A percentile compares a stretch with the other conserved stretches of the same genome.
Conservation (phyloP, 371 early-diverging fungal genomes). For the Syncephalastrum monosporum region DNA sequence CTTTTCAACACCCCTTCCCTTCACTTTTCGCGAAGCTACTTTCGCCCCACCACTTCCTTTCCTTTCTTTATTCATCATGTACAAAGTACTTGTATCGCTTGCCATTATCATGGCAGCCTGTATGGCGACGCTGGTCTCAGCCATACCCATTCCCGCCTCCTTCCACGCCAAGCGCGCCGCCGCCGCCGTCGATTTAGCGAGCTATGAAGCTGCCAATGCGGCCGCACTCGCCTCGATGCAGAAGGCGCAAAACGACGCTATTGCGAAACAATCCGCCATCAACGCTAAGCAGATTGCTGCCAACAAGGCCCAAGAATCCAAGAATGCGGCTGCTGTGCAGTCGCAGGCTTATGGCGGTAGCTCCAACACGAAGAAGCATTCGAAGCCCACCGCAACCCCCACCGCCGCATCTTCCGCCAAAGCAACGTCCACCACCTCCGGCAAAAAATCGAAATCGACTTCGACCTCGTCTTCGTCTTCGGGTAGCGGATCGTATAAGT, state of each 20-base stretch:
- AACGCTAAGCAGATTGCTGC: too few relatives aligned
- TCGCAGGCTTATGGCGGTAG: too few relatives aligned
- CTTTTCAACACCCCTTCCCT: slow-evolving; percentile 3
- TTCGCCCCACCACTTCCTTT: slow-evolving; percentile 10
- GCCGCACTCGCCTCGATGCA: neutral
- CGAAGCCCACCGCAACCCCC: slow-evolving; percentile 10
- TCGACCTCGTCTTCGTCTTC: neutral
- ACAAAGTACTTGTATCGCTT: slow-evolving; percentile 8
- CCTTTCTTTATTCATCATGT: slow-evolving; percentile 9
- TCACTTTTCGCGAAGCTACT: slow-evolving; percentile 2
- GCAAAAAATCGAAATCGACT: slow-evolving; percentile 2
- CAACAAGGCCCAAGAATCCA: neutral
- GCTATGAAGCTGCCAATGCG: neutral
- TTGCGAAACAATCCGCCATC: too few relatives aligned
- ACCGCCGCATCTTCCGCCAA: slow-evolving; percentile 9
- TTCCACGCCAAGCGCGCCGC: slow-evolving; percentile 4
- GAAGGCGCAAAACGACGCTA: too few relatives aligned
- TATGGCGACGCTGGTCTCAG: slow-evolving; percentile 16
- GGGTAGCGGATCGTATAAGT: slow-evolving; percentile 1
- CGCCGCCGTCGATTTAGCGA: neutral
- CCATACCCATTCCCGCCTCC: slow-evolving; percentile 20
- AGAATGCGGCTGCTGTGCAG: neutral
- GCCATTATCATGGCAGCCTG: slow-evolving; percentile 17
- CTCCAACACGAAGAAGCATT: neutral
- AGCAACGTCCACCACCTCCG: slow-evolving; percentile 2